A percentile compares a stretch with the other conserved stretches of the same genome.
These are phyloP conservation scores for Aureobasidium sp. DNA, from an alignment of 2,329 filamentous ascomycete species.

Conservation along the genomic window DNA sequence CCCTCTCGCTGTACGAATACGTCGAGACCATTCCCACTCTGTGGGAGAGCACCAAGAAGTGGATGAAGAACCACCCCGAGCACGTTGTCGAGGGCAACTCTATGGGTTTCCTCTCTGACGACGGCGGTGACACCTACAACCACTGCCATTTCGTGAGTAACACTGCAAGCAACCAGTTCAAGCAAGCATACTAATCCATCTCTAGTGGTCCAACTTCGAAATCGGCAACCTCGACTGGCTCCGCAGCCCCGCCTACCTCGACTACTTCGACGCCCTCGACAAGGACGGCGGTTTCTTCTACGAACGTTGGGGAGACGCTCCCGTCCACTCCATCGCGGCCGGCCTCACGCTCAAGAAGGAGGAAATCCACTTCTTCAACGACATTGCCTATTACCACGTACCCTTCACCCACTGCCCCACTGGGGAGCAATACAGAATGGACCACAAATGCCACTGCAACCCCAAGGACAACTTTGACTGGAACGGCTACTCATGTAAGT, in stretches of 20 bases:
- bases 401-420: slow-evolving; percentile 98
- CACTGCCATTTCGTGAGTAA: slow-evolving; percentile 85
- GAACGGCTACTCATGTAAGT: slow-evolving; percentile 94
- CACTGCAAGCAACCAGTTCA: neutral
- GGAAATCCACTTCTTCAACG: slow-evolving; percentile 96
- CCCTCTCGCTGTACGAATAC: slow-evolving; percentile 92
- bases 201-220: slow-evolving; percentile 96
- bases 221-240: slow-evolving; percentile 86
- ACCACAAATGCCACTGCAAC: slow-evolving; percentile 90
- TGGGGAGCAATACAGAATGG: slow-evolving; percentile 70
- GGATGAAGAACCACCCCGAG: slow-evolving; percentile 82
- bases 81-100: slow-evolving; percentile 78
- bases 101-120: slow-evolving; percentile 84
- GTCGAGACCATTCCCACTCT: slow-evolving; percentile 91
- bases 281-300: slow-evolving; percentile 96
- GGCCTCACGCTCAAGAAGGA: slow-evolving; percentile 80
- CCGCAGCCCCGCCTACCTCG: slow-evolving; percentile 75
- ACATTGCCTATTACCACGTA: slow-evolving; percentile 96
- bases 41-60: slow-evolving; percentile 92
- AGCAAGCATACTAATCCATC: slow-evolving; percentile 12
- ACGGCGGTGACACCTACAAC: slow-evolving; percentile 87
- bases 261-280: slow-evolving; percentile 86
- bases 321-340: slow-evolving; percentile 95
- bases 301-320: slow-evolving; percentile 95
- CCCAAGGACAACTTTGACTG: slow-evolving; percentile 98